Evolutionary conservation across 2,329 filamentous ascomycete genomes (phyloP).

Genomic region (Akanthomyces dipterigenus): DNA sequence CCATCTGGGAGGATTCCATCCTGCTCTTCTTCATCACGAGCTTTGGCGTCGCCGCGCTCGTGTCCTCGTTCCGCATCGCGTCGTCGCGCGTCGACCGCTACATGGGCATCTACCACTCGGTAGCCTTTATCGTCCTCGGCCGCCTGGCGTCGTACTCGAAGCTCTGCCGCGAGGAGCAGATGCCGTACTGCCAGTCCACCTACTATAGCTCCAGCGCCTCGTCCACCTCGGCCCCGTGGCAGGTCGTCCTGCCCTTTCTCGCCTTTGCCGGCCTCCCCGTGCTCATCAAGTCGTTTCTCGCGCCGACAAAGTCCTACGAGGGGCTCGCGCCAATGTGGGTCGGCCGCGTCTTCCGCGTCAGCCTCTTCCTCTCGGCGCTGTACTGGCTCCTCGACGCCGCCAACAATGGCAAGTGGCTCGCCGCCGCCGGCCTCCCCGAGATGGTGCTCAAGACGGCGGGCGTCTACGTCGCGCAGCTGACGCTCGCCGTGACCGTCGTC

Average conservation of each 20-base stretch:
- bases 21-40: slow-evolving; percentile 85
- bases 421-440: slow-evolving; percentile 44
- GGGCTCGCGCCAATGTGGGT: slow-evolving; percentile 82
- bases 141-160: slow-evolving; percentile 80
- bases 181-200: slow-evolving; percentile 91
- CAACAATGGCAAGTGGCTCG: slow-evolving; percentile 77
- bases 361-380: slow-evolving; percentile 65
- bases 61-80: slow-evolving; percentile 69
- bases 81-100: slow-evolving; percentile 56
- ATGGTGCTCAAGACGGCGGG: slow-evolving; percentile 65
- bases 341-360: slow-evolving; percentile 67
- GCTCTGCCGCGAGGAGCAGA: slow-evolving; percentile 94
- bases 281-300: slow-evolving; percentile 73
- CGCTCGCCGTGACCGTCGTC: slow-evolving; percentile 72
- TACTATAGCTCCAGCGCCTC: slow-evolving; percentile 91
- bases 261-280: slow-evolving; percentile 65
- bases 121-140: slow-evolving; percentile 73
- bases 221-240: slow-evolving; percentile 88
- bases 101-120: slow-evolving; percentile 75
- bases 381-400: slow-evolving; percentile 91
- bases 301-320: slow-evolving; percentile 78
- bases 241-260: slow-evolving; percentile 72
- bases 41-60: slow-evolving; percentile 69
- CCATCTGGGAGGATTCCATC: slow-evolving; percentile 97
- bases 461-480: slow-evolving; percentile 70